Evolutionary conservation across 2,329 filamentous ascomycete species (phyloP), one percentile per base, ranked within the genome.

Genomic region (Davidsoniella neocaledoniae): DNA sequence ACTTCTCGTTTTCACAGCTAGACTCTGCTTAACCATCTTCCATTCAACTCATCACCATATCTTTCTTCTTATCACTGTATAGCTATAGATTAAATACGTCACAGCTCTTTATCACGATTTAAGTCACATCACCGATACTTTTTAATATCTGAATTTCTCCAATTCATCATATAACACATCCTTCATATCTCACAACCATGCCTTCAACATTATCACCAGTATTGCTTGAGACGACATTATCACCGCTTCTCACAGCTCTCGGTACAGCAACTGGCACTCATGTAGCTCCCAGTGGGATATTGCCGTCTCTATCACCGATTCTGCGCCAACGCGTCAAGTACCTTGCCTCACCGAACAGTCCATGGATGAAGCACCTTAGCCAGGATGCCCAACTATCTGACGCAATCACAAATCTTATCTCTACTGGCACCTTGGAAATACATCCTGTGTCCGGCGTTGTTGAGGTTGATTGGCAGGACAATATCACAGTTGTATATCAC

Each of bases 371-470:
- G 71, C 45, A 72, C 68, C 58, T 65, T 64, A n/a, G 76, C 36
- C 76, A 81, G 48, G 90, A 85, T 83, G 72, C 90, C 14, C 71
- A 76, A 1, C 69, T 88, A 29, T 70, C 90, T 21, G 81, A 77
- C 59, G 88, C 85, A 68, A 76, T 83, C 57, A 58, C 69, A 6
- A 63, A 71, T 55, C 71, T 72, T 54, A 68, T 70, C 2, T 66
- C 74, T 56, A 71, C 73, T 50, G 75, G 83, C 48, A 66, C 72
- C 43, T 68, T 90, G 29, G 82, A 88, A 61, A 82, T 83, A n/a
- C 85, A 91, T 58, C 85, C 85, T 2, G 77, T 82, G 4, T 86
- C 82, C 2, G 84, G 83, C 49, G 83, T 88, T 62, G 75, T 90
- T 49, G 84, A 90, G 64, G 64, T 88, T 17, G 79, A 84, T 61